Percentiles rank a stretch among this genome's conserved stretches.
Conservation (phyloP, 352 stramenopile genomes). For the Pythium sukuiense region DNA sequence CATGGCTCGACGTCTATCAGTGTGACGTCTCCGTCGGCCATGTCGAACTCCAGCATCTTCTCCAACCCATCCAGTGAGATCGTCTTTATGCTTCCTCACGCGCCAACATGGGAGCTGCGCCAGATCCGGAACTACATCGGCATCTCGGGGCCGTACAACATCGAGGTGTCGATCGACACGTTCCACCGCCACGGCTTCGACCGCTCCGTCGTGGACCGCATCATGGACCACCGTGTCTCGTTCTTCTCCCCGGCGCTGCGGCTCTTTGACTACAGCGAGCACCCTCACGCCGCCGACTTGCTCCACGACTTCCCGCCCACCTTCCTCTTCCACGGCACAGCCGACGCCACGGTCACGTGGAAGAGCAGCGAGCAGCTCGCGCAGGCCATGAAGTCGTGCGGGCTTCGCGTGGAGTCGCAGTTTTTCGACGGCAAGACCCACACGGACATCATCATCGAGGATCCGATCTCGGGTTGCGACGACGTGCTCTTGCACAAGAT, state of each 20-base stretch:
- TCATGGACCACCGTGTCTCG: slow-evolving; percentile 74
- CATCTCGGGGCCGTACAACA: slow-evolving; percentile 89
- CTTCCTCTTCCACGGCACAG: slow-evolving; percentile 67
- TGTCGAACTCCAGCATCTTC: slow-evolving; percentile 32
- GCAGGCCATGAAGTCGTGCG: slow-evolving; percentile 42
- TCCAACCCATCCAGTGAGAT: slow-evolving; percentile 36
- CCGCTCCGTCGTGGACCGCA: slow-evolving; percentile 66
- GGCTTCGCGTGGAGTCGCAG: slow-evolving; percentile 46
- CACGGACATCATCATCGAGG: slow-evolving; percentile 93
- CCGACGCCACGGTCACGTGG: slow-evolving; percentile 62
- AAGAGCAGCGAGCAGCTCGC: slow-evolving; percentile 57
- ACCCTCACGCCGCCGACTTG: slow-evolving; percentile 12
- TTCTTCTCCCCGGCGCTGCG: slow-evolving; percentile 59
- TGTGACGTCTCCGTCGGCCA: slow-evolving; percentile 20
- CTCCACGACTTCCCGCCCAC: slow-evolving; percentile 55
- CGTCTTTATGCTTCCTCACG: slow-evolving; percentile 33
- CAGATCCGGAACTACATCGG: slow-evolving; percentile 82
- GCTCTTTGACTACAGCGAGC: slow-evolving; percentile 41
- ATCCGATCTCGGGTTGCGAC: slow-evolving; percentile 61
- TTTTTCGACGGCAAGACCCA: slow-evolving; percentile 87
- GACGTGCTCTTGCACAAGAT: slow-evolving; percentile 61
- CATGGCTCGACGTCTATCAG: slow-evolving; percentile 16
- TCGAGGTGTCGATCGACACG: slow-evolving; percentile 65
- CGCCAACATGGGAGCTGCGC: slow-evolving; percentile 58
- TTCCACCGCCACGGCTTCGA: slow-evolving; percentile 88